Base-by-base conservation (phyloP, 2,329 filamentous ascomycete genomes). In the Huntiella savannae region DNA sequence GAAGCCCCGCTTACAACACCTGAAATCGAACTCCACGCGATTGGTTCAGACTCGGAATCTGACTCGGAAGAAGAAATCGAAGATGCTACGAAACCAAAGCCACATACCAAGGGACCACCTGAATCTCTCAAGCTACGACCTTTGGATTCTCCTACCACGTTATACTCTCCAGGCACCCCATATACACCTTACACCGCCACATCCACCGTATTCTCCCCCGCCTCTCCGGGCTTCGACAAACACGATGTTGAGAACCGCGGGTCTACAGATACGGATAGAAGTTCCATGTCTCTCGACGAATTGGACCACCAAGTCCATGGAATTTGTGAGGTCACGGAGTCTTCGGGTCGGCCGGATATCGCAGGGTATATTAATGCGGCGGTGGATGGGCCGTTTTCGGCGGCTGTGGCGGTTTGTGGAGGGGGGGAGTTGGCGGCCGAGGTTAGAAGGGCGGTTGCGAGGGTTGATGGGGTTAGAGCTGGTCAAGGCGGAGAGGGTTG, bases 361-460 rank as follows among this genome's bases (percentile, higher is more conserved):
- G 65, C 6, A 46, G 56, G 39, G 58, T 73, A 6, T 61, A 61
- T 28, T 58, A 67, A 53, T 65, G 68, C 37, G 59, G 62, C 6
- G 55, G 56, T 6, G 59, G 72, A 10, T 70, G 71, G 0, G 63
- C 74, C 52, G 60, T 77, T 2, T 63, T 64, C 41, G 54, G 58
- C 0, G 65, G 75, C 50, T 69, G 77, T 45, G 61, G 70, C 10
- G 56, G 73, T 75, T 0, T 77, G 73, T 51, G 73, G 72, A 13
- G 74, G 73, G 1, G 65, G 65, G 40, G 68, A 69, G 42, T 59
- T 77, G 15, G 70, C 73, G 1, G 62, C 70, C 2, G 60, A 60
- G 44, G 67, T 71, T 10, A 62, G 74, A 45, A 77, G 71, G 51
- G 68, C 63, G 49, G 71, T 77, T 2, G 68, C 69, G 2, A 60